Conservation (phyloP, 2,329 filamentous ascomycete species). For the Clonostachys rhizophaga region DNA sequence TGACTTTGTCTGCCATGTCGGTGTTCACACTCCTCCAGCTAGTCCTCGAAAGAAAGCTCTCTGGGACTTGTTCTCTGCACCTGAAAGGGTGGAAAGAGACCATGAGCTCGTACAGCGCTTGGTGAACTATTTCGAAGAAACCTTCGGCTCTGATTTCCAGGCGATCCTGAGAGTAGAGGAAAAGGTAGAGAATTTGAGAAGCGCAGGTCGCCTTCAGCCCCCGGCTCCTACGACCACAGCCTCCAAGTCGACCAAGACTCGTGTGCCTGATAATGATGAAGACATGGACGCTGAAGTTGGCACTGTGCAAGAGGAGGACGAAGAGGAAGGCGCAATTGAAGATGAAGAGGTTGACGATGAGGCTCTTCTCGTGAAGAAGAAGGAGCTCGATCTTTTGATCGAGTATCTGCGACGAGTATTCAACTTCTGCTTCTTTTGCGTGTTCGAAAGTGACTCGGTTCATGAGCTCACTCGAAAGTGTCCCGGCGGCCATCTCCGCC, state of each 20-base stretch:
- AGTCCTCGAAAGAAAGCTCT: slow-evolving; percentile 90
- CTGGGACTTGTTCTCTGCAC: slow-evolving; percentile 94
- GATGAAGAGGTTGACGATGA: slow-evolving; percentile 85
- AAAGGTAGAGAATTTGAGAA: slow-evolving; percentile 75
- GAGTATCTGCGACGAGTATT: slow-evolving; percentile 96
- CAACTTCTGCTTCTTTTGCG: slow-evolving; percentile 99
- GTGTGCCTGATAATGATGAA: slow-evolving; percentile 55
- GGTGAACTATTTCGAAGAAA: slow-evolving; percentile 78
- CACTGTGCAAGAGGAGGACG: slow-evolving; percentile 71
- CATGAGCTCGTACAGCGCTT: slow-evolving; percentile 77
- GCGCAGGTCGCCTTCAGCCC: slow-evolving; percentile 69
- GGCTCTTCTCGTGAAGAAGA: slow-evolving; percentile 87
- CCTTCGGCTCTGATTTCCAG: slow-evolving; percentile 73
- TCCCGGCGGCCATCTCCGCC: slow-evolving; percentile 91
- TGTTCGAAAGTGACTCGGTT: slow-evolving; percentile 96
- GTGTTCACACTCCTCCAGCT: slow-evolving; percentile 84
- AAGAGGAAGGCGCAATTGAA: slow-evolving; percentile 73
- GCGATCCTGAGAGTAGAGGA: slow-evolving; percentile 79
- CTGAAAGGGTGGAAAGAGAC: slow-evolving; percentile 90
- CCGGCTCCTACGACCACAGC: slow-evolving; percentile 40
- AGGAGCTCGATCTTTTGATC: slow-evolving; percentile 90
- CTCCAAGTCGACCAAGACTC: slow-evolving; percentile 59
- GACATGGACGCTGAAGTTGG: slow-evolving; percentile 61
- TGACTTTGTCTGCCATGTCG: slow-evolving; percentile 96
- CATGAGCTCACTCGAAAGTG: slow-evolving; percentile 96